Evolutionary conservation across 2,329 filamentous ascomycete species (phyloP).

Genomic region (Cadophora sp.): DNA sequence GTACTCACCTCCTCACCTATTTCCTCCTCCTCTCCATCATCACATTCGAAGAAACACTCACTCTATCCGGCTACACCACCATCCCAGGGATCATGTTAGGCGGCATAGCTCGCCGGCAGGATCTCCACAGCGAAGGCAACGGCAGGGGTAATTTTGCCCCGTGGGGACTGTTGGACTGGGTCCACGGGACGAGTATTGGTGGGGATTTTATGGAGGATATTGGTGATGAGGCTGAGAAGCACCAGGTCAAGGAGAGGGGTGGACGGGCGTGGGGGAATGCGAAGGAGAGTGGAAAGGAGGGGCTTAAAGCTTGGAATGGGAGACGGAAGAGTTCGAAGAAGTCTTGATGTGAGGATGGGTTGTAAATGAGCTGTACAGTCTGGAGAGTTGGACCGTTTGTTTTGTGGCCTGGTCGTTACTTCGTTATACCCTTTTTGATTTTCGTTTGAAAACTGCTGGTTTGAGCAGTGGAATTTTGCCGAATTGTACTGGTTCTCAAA

Average conservation of each 20-base stretch:
- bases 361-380: neutral
- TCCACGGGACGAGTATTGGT: conserved; percentile 61
- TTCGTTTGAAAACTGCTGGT: no score
- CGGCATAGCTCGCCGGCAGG: conserved; percentile 58
- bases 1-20: conserved; percentile 76
- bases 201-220: conserved; percentile 61
- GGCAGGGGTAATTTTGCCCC: conserved; percentile 67
- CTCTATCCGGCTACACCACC: conserved; percentile 71
- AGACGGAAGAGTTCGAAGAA: conserved; percentile 39
- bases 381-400: neutral
- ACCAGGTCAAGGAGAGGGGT: conserved; percentile 54
- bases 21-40: conserved; percentile 67
- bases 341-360: conserved; percentile 7
- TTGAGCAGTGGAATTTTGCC: no score
- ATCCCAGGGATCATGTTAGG: conserved; percentile 59
- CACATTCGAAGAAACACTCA: conserved; percentile 70
- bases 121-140: conserved; percentile 62
- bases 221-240: conserved; percentile 61
- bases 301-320: conserved; percentile 40
- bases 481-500: no score
- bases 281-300: conserved; percentile 46
- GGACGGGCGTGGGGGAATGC: conserved; percentile 46
- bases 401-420: neutral
- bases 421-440: no score
- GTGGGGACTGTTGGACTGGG: conserved; percentile 69